A percentile compares a stretch with the other conserved stretches of the same genome.
These are phyloP conservation scores for Ascochyta pisi DNA, from an alignment of 2,329 filamentous ascomycete genomes.

Conservation along the genomic window DNA sequence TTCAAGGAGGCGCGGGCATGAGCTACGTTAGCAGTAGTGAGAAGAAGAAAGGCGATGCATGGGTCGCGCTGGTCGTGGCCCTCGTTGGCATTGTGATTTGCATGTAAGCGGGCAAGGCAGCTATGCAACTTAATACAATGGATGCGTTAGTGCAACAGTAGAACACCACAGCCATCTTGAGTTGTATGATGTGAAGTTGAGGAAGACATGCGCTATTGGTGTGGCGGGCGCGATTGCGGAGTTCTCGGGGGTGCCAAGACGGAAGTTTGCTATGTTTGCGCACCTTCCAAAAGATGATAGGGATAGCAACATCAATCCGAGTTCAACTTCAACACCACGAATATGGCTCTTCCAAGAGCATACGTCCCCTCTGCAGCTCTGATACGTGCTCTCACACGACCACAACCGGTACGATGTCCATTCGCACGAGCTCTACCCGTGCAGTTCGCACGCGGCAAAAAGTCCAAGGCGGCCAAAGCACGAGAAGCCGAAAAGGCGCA, in stretches of 20 bases:
- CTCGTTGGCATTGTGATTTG: conserved; percentile 2
- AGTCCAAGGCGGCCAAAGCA: conserved; percentile 22
- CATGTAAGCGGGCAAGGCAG: neutral
- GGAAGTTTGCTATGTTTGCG: conserved; percentile 25
- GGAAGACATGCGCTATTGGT: neutral
- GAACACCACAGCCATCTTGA: neutral
- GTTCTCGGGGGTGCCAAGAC: conserved; percentile 36
- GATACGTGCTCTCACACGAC: conserved; percentile 32
- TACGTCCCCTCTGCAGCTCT: conserved; percentile 38
- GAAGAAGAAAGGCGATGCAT: conserved; percentile 5
- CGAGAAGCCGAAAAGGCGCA: conserved; percentile 13
- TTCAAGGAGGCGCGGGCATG: conserved; percentile 5
- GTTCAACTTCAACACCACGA: neutral
- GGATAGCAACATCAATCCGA: neutral
- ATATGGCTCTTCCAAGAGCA: conserved; percentile 20
- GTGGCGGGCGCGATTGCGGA: conserved; percentile 19
- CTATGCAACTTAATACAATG: too few species aligned
- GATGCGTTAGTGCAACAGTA: too few species aligned
- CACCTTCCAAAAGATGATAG: conserved; percentile 18
- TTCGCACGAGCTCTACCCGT: conserved; percentile 23
- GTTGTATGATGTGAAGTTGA: neutral
- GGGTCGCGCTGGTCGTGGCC: conserved; percentile 9
- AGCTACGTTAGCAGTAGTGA: conserved; percentile 9
- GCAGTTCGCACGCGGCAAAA: conserved; percentile 32
- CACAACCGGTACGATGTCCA: conserved; percentile 27